Base-by-base conservation (phyloP, 768 basidiomycete species). In the Podaxis sp. region DNA sequence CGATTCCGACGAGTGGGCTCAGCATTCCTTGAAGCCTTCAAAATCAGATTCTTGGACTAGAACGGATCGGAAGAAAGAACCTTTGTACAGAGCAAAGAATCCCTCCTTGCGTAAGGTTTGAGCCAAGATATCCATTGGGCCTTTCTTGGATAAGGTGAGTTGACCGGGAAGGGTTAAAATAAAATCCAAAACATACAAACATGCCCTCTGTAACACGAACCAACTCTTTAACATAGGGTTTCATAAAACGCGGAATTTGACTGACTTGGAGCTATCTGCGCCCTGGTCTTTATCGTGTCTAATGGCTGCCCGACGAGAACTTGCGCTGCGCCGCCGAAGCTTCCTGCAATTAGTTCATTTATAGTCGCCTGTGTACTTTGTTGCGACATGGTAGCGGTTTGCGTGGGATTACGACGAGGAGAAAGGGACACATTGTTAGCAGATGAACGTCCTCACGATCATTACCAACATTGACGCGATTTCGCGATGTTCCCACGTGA, bases 221-320 rank as follows among this genome's bases (percentile, higher is more conserved):
- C 20, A 50, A 56, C 51, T 50, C 56, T 60, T 62, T 6, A 64
- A 44, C 63, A 63, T 37, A 3, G n/a, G 17, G 3, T 28, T 20
- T 15, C 10, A 67, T 11, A 28, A 36, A 63, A 22, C 59, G 64
- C 26, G 63, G 58, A 38, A 22, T 36, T 36, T 28, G 65, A 77
- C 80, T 69, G 69, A 95, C 95, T 87, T 17, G 92, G 90, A 38
- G 92, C 90, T 67, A 89, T 88, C 73, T 95, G 93, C 11, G 93
- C 92, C 55, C 93, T 83, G 24, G 93, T 93, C 80, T 95, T 95
- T 73, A 95, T 74, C 0, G 93, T 95, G 70, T 95, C 93, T 28
- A 95, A 79, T 1, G 93, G 93, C 67, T 96, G 96, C 2, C 96
- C 95, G n/a, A 95, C 90, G 11, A 98, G 78, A 12, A 99, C 96